phyloP scores from a whole-genome alignment of 345 rosid species.

The Fremontodendron californicum region DNA sequence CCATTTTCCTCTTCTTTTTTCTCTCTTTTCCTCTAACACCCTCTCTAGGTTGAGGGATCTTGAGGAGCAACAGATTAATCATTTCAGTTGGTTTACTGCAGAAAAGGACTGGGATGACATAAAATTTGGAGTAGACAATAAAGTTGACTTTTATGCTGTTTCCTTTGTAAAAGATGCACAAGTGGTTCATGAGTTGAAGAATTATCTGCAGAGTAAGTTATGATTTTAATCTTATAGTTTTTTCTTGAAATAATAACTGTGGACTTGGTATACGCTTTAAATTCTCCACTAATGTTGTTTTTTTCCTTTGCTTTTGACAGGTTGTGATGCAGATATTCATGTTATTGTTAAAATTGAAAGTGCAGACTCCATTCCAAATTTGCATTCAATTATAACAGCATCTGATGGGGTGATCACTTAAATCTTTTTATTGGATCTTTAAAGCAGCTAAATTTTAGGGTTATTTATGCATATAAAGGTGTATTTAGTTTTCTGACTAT shows the following conservation, averaged over 20 bases:
- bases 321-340: conserved; percentile 78
- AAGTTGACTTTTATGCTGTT: conserved; percentile 94
- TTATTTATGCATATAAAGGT: not conserved
- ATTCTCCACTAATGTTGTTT: conserved; percentile 3
- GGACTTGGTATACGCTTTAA: not conserved
- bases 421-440: conserved; percentile 16
- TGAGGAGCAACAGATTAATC: not conserved
- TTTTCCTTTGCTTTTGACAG: conserved; percentile 32
- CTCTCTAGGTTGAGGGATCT: not conserved
- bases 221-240: not conserved
- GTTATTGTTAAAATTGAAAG: conserved; percentile 90
- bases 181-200: conserved; percentile 94
- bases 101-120: conserved; percentile 99
- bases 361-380: conserved; percentile 91
- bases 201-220: conserved; percentile 62
- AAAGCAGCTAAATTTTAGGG: conserved; percentile 8
- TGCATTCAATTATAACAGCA: conserved; percentile 92
- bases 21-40: not conserved
- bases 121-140: conserved; percentile 90
- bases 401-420: conserved; percentile 79
- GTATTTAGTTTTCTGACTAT: not conserved
- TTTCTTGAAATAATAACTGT: not conserved
- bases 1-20: not conserved
- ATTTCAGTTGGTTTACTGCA: conserved; percentile 30
- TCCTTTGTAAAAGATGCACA: conserved; percentile 96